Conservation (phyloP, 1,139 yeast species). For the Yamadazyma epiphylla region DNA sequence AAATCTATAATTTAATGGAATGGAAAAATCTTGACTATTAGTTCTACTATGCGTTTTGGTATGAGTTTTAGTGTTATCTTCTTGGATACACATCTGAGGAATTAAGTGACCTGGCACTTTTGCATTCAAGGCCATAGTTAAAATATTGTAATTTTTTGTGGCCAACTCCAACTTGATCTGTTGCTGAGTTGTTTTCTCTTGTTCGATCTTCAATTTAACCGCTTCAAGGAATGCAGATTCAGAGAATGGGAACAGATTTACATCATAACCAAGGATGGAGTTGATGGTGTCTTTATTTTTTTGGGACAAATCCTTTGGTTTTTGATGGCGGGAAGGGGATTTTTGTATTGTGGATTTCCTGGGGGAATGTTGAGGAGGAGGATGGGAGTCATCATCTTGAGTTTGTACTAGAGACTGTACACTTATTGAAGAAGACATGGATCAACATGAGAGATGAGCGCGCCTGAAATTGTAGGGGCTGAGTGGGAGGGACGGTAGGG, state of each 20-base stretch:
- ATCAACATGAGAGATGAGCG: no score
- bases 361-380: no score
- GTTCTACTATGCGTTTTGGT: constrained; percentile 8
- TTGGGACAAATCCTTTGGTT: constrained; percentile 2
- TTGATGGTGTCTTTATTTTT: neutral
- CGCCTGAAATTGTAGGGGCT: no score
- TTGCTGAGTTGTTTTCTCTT: constrained; percentile 83
- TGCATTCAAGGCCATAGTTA: constrained; percentile 58
- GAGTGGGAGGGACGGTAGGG: no score
- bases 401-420: constrained; percentile 23
- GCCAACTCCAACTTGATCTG: constrained; percentile 65
- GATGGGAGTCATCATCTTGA: no score
- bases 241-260: constrained; percentile 53
- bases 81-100: constrained; percentile 53
- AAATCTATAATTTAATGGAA: constrained; percentile 13
- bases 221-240: constrained; percentile 64
- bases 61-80: constrained; percentile 11
- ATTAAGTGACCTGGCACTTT: constrained; percentile 67
- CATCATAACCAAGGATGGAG: constrained; percentile 48
- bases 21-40: constrained; percentile 11
- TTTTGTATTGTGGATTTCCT: constrained; percentile 2
- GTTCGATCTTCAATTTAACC: constrained; percentile 64
- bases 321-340: constrained; percentile 1
- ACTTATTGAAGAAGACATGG: constrained; percentile 21
- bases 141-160: constrained; percentile 54